Conservation (phyloP, 1,139 yeast species). For the Suhomyces kunorum region DNA sequence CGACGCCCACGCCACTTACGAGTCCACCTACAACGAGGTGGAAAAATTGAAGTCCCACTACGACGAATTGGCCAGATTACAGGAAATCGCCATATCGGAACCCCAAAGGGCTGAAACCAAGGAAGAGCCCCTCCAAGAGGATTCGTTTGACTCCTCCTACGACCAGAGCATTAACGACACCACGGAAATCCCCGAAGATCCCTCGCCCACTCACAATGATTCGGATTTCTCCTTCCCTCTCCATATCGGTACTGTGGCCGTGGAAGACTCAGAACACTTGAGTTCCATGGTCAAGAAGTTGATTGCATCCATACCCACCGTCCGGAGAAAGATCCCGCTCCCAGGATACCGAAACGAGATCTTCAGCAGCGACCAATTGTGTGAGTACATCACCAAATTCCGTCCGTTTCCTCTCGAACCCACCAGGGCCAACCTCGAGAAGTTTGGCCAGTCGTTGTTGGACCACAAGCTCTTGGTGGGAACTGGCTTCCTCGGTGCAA, state of each 20-base stretch:
- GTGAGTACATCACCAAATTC: conserved; percentile 30
- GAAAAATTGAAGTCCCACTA: conserved; percentile 35
- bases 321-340: conserved; percentile 38
- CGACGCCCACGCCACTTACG: conserved; percentile 32
- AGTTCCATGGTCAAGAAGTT: conserved; percentile 27
- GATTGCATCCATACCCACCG: conserved; percentile 29
- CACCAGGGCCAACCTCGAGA: conserved; percentile 41
- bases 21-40: conserved; percentile 25
- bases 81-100: conserved; percentile 27
- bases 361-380: conserved; percentile 43
- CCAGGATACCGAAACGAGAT: conserved; percentile 46
- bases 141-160: conserved; percentile 6
- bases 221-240: conserved; percentile 35
- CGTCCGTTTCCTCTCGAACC: conserved; percentile 41
- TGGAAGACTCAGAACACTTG: conserved; percentile 22
- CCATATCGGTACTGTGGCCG: conserved; percentile 29
- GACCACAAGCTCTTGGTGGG: conserved; percentile 38
- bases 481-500: conserved; percentile 35
- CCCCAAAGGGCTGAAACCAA: conserved; percentile 17
- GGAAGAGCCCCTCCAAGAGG: conserved; percentile 13
- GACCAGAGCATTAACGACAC: conserved; percentile 7
- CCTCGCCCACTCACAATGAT: conserved; percentile 6
- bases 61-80: conserved; percentile 33
- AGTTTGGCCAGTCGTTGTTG: conserved; percentile 44
- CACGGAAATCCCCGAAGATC: conserved; percentile 2